These are phyloP conservation scores for Solanum sparsipilum DNA, from an alignment of 257 asterid species.

Conservation along the genomic window DNA sequence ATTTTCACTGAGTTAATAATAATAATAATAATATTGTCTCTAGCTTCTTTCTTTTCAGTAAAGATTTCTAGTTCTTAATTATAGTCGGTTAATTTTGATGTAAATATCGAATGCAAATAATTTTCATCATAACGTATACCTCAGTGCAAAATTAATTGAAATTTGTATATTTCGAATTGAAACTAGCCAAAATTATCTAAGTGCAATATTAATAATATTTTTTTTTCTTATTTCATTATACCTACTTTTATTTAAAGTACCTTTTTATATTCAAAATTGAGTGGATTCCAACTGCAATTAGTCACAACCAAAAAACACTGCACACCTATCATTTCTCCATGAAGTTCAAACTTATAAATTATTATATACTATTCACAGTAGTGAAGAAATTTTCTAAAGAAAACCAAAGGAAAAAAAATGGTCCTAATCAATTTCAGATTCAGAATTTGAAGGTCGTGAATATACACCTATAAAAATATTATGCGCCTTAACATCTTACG, in stretches of 20 bases:
- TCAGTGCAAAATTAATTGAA: not conserved
- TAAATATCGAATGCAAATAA: accelerated
- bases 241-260: not conserved
- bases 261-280: not conserved
- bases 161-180: not conserved
- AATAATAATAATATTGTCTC: not conserved
- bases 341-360: not conserved
- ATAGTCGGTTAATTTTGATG: not conserved
- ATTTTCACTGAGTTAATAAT: no score
- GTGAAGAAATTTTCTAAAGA: not conserved
- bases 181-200: not conserved
- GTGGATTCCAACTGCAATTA: not conserved
- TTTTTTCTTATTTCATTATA: not conserved
- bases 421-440: accelerated
- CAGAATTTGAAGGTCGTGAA: accelerated
- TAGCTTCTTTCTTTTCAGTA: no score
- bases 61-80: no score
- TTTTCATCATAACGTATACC: not conserved
- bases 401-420: not conserved
- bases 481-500: not conserved
- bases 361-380: not conserved
- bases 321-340: not conserved
- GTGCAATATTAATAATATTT: not conserved
- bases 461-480: accelerated
- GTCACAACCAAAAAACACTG: not conserved